phyloP scores from a whole-genome alignment of 176 grass and related monocot species.

The Musa acuminata region DNA sequence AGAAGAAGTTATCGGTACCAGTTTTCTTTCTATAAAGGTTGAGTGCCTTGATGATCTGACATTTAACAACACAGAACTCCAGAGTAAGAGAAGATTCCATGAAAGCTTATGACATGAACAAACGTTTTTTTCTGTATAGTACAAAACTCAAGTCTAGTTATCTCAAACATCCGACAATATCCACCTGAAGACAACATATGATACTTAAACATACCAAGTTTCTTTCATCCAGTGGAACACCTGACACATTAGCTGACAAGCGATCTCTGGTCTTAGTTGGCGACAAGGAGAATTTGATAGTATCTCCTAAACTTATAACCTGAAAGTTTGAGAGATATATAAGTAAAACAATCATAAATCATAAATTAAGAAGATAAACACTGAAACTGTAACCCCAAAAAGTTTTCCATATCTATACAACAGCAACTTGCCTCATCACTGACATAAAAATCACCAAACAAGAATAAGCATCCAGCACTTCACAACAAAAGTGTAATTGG shows the following conservation, averaged over 20 bases:
- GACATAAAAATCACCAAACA: too few species aligned
- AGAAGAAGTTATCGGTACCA: conserved; percentile 80
- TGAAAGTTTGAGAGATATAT: conserved; percentile 26
- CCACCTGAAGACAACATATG: not conserved
- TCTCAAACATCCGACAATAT: not conserved
- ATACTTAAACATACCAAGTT: conserved; percentile 53
- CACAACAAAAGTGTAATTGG: too few species aligned
- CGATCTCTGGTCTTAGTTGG: conserved; percentile 84
- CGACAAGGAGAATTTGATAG: conserved; percentile 92
- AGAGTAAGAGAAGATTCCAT: conserved; percentile 1
- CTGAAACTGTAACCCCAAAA: not conserved
- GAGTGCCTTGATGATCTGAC: conserved; percentile 91
- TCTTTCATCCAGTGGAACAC: conserved; percentile 84
- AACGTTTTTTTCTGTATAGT: not conserved
- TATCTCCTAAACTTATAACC: conserved; percentile 98
- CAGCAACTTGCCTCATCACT: too few species aligned
- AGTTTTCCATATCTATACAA: not conserved
- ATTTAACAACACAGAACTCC: conserved; percentile 20
- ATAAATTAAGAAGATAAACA: not conserved
- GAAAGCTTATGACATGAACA: not conserved
- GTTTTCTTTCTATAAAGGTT: conserved; percentile 95
- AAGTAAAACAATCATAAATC: not conserved
- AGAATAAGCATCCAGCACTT: too few species aligned
- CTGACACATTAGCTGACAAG: conserved; percentile 76
- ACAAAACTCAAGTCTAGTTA: not conserved